These are phyloP conservation scores for Komagataella mondaviorum DNA, from an alignment of 805 yeast genomes.

Conservation along the genomic window DNA sequence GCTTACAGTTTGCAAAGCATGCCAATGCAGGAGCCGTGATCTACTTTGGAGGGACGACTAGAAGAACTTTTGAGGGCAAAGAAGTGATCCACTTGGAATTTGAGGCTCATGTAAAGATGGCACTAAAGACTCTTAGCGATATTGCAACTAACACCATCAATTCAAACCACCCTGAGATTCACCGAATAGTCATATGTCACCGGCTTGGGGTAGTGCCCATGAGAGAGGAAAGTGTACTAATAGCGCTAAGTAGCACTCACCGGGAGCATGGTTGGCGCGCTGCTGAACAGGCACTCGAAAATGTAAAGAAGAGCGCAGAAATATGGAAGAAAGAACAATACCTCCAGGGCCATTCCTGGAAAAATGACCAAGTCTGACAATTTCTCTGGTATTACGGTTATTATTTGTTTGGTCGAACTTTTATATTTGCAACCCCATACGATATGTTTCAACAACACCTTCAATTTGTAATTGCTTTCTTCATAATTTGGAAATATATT, in stretches of 20 bases:
- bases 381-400: conserved; percentile 3
- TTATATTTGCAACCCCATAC: conserved; percentile 1
- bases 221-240: conserved; percentile 28
- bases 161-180: conserved; percentile 11
- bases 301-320: conserved; percentile 28
- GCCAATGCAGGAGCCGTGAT: conserved; percentile 34
- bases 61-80: conserved; percentile 27
- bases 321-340: conserved; percentile 38
- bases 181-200: conserved; percentile 26
- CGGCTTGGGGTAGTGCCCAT: conserved; percentile 35
- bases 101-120: conserved; percentile 30
- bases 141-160: conserved; percentile 21
- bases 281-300: conserved; percentile 28
- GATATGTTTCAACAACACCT: background rate
- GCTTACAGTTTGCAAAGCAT: conserved; percentile 21
- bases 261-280: conserved; percentile 34
- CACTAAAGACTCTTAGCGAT: conserved; percentile 19
- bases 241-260: conserved; percentile 30
- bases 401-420: conserved; percentile 3
- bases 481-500: too few relatives aligned
- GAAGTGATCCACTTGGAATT: conserved; percentile 25
- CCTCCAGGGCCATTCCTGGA: conserved; percentile 28
- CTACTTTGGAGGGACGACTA: conserved; percentile 35
- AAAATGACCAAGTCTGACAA: conserved; percentile 22
- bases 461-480: too few relatives aligned